Conservation (phyloP, 169 alveolate genomes). For the Eimeria maxima region DNA sequence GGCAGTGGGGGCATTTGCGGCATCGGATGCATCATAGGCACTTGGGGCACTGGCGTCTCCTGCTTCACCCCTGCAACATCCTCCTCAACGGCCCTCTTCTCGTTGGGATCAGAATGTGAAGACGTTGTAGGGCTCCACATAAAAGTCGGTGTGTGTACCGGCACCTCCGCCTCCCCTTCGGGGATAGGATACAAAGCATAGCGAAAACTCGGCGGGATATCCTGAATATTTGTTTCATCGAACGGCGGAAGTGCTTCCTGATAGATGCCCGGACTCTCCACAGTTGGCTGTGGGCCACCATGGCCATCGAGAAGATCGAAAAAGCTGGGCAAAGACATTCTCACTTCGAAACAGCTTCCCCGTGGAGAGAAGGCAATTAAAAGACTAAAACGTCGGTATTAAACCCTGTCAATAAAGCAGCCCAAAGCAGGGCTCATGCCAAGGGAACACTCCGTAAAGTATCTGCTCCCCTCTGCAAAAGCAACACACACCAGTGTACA, state of each 20-base stretch:
- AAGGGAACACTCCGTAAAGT: not conserved
- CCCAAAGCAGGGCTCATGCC: not conserved
- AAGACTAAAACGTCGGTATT: not conserved
- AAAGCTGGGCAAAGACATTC: not conserved
- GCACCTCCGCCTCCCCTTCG: no score
- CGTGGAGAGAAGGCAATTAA: not conserved
- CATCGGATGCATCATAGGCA: no score
- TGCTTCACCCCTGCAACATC: not conserved
- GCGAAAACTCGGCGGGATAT: not conserved
- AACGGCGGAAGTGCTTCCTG: not conserved
- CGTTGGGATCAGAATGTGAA: not conserved
- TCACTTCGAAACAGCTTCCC: not conserved
- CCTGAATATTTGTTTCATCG: not conserved
- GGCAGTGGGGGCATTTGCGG: no score
- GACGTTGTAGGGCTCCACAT: not conserved
- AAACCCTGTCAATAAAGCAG: not conserved
- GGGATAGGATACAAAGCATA: not conserved
- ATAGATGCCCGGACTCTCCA: not conserved
- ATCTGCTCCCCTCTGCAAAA: not conserved
- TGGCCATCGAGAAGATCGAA: not conserved
- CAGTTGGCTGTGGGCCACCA: not conserved
- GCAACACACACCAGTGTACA: not conserved
- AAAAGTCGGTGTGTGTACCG: not conserved
- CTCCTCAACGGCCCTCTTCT: not conserved
- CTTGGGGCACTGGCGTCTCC: no score